These are phyloP conservation scores for Paracorniculantispora psalliotae DNA, from an alignment of 2,329 filamentous ascomycete genomes.

Conservation along the genomic window DNA sequence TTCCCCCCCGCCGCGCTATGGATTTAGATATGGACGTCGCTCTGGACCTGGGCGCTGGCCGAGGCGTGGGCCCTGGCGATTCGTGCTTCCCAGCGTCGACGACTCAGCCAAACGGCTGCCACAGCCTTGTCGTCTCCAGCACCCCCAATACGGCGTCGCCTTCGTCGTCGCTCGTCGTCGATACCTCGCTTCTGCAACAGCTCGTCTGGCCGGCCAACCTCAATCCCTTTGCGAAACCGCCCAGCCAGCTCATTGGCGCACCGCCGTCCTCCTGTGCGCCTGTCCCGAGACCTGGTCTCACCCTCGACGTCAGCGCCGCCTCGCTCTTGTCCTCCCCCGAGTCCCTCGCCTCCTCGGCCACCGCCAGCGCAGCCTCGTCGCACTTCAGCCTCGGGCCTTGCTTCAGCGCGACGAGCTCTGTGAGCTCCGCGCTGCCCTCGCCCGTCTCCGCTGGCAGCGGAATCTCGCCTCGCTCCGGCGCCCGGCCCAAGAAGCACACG, in stretches of 20 bases:
- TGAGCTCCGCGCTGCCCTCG: conserved; percentile 3
- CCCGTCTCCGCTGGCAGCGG: conserved; percentile 6
- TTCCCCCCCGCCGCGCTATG: conserved; percentile 2
- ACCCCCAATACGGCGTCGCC: background rate
- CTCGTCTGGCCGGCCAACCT: conserved; percentile 3
- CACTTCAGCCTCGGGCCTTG: conserved; percentile 5
- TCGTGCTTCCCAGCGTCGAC: conserved; percentile 8
- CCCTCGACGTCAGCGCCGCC: conserved; percentile 9
- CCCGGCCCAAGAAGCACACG: background rate
- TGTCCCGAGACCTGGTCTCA: conserved; percentile 1
- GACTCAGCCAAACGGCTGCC: conserved; percentile 8
- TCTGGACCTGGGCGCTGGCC: background rate
- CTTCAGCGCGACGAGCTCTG: conserved; percentile 10
- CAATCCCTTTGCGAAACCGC: conserved; percentile 11
- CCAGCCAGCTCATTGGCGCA: background rate
- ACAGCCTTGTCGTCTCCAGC: conserved; percentile 2
- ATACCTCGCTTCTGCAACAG: background rate
- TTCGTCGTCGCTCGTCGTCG: background rate
- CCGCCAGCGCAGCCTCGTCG: background rate
- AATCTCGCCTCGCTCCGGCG: conserved; percentile 8
- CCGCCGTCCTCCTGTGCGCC: background rate
- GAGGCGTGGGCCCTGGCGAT: background rate
- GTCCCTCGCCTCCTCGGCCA: background rate
- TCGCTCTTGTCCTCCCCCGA: conserved; percentile 9
- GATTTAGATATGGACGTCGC: background rate